Evolutionary conservation across 2,329 filamentous ascomycete species (phyloP).

Genomic region (Pseudocercospora fuligena): DNA sequence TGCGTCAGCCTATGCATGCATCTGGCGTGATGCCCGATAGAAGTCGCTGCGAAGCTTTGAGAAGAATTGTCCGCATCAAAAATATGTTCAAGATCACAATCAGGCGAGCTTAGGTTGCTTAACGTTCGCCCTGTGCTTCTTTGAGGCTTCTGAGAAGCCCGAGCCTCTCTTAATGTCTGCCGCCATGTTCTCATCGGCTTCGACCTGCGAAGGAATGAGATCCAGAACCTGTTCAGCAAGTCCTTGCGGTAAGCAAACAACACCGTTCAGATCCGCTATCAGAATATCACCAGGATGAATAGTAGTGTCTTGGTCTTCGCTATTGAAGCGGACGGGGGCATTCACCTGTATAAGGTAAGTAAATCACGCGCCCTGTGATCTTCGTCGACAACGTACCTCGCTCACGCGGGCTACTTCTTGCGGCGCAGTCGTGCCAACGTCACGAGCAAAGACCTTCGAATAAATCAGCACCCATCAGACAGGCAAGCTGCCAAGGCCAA

Average conservation of each 20-base stretch:
- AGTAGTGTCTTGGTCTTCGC: conserved; percentile 37
- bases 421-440: conserved; percentile 42
- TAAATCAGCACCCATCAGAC: neutral
- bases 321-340: conserved; percentile 39
- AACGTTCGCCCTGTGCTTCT: conserved; percentile 35
- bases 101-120: conserved; percentile 32
- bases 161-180: conserved; percentile 35
- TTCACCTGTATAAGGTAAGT: conserved; percentile 32
- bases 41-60: neutral
- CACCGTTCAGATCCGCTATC: conserved; percentile 46
- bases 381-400: conserved; percentile 28
- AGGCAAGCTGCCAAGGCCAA: neutral
- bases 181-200: conserved; percentile 39
- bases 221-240: conserved; percentile 36
- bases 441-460: conserved; percentile 39
- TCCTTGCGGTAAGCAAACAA: conserved; percentile 41
- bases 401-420: conserved; percentile 39
- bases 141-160: conserved; percentile 34
- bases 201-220: conserved; percentile 39
- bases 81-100: neutral
- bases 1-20: no score
- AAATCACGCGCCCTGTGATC: neutral
- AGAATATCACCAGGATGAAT: conserved; percentile 46
- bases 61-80: neutral
- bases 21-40: neutral